Conservation (phyloP, 805 yeast species). For the Candida easanensis region DNA sequence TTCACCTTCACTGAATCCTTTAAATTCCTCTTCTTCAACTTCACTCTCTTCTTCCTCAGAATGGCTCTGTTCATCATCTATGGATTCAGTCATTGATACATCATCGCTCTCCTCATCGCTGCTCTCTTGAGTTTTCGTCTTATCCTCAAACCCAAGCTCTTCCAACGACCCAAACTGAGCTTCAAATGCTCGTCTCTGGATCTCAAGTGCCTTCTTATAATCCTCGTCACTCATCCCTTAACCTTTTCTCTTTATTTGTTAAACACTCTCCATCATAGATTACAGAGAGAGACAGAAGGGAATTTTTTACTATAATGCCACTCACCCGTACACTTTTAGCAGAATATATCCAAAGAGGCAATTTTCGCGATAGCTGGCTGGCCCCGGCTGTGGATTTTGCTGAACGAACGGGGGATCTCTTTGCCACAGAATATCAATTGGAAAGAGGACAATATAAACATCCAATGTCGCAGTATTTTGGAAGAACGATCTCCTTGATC, state of each 20-base stretch:
- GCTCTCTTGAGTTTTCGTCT: constrained; percentile 28
- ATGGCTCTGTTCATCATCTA: not conserved
- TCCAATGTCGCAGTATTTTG: constrained; percentile 86
- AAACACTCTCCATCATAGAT: too few species aligned
- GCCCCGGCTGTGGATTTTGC: too few species aligned
- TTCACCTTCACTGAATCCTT: constrained; percentile 3
- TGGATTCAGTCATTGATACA: not conserved
- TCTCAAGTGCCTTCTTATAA: constrained; percentile 35
- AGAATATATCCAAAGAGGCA: too few species aligned
- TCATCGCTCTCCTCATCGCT: constrained; percentile 12
- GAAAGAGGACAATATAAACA: not conserved
- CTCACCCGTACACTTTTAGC: too few species aligned
- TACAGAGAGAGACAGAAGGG: not conserved
- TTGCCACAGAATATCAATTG: too few species aligned
- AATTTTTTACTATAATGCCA: not conserved
- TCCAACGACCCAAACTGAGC: constrained; percentile 62
- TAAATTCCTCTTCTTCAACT: constrained; percentile 22
- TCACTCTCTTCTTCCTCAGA: constrained; percentile 25
- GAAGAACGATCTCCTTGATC: constrained; percentile 80
- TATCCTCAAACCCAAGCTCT: constrained; percentile 49
- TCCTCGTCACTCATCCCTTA: constrained; percentile 13
- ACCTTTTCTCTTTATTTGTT: not conserved
- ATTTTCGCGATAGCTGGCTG: not conserved
- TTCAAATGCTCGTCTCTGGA: constrained; percentile 58
- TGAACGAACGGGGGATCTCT: too few species aligned